Percentiles rank a stretch among this genome's conserved stretches.
These are phyloP conservation scores for Pestalotiopsis sp. DNA, from an alignment of 2,329 filamentous ascomycete species.

Conservation along the genomic window DNA sequence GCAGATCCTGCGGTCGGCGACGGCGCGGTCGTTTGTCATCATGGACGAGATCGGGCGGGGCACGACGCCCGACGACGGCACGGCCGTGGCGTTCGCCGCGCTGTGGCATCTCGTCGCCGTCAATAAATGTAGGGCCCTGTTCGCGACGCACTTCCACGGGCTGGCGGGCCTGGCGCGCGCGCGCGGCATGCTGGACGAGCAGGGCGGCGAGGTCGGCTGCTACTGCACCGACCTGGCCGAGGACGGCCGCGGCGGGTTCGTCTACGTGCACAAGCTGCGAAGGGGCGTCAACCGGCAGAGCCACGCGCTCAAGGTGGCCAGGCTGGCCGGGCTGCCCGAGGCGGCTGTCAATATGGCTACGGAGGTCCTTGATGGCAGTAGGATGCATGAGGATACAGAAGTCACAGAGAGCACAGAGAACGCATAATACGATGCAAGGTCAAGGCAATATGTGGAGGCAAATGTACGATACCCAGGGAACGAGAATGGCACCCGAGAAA, in stretches of 20 bases:
- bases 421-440: not conserved
- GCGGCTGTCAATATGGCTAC: constrained; percentile 70
- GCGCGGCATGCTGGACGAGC: constrained; percentile 41
- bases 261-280: constrained; percentile 82
- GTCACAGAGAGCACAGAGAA: not conserved
- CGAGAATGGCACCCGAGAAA: not conserved
- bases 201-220: constrained; percentile 57
- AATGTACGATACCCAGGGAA: not conserved
- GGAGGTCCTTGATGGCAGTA: constrained; percentile 48
- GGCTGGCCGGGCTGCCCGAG: constrained; percentile 79
- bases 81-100: constrained; percentile 87
- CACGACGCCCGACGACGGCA: constrained; percentile 90
- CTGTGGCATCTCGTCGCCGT: constrained; percentile 79
- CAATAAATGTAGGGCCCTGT: constrained; percentile 80
- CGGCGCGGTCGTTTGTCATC: constrained; percentile 84
- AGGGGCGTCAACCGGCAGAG: constrained; percentile 83
- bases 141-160: constrained; percentile 92
- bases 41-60: constrained; percentile 98
- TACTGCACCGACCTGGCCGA: constrained; percentile 93
- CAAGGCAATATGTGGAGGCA: no score
- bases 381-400: no score
- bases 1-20: constrained; percentile 83
- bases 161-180: constrained; percentile 75
- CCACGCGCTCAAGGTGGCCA: constrained; percentile 94
- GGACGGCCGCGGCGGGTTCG: constrained; percentile 70